Evolutionary conservation across 1,284 basidiomycete genomes (phyloP), one percentile per base, ranked within the genome.

Genomic region (Heliocybe sulcata): DNA sequence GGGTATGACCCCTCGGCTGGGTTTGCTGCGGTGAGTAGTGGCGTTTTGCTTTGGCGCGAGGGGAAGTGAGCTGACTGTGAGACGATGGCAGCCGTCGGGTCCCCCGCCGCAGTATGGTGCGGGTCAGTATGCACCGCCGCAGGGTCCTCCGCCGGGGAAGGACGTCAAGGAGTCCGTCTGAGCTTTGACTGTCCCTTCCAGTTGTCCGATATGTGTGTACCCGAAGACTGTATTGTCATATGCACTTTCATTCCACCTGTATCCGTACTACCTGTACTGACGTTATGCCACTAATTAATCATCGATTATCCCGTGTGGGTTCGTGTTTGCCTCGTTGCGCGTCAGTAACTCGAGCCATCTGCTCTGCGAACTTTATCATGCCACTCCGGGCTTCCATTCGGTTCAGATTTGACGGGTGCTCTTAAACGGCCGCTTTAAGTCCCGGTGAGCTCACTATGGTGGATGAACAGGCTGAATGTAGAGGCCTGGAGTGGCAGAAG

Each of bases 11-110:
- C 60, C 1, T 57, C 59, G 29, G 57, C 50, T 47, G 59, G 61
- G 0, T 66, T 62, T 47, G 58, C 62, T 51, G 59, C 65, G 50
- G 67, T 67, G 33, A 54, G 64, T 60, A 11, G 25, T 48, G 48
- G n/a, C n/a, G n/a, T n/a, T n/a, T 54, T 57, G 48, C 53, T 51
- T 20, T 38, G 29, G 27, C 26, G 19, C 31, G n/a, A 35, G 3
- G 33, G 4, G n/a, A n/a, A n/a, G n/a, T n/a, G n/a, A n/a, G n/a
- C n/a, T n/a, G n/a, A n/a, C n/a, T n/a, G n/a, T n/a, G n/a, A n/a
- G n/a, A n/a, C n/a, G n/a, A n/a, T n/a, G n/a, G n/a, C 55, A 59
- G 53, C 54, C 56, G 12, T 51, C 50, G 27, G 59, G 52, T 14
- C 45, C 57, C 2, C 60, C 59, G 12, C 60, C 58, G 23, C 55